phyloP scores from a whole-genome alignment of 352 stramenopile genomes.

The Blastocystis sp. region DNA sequence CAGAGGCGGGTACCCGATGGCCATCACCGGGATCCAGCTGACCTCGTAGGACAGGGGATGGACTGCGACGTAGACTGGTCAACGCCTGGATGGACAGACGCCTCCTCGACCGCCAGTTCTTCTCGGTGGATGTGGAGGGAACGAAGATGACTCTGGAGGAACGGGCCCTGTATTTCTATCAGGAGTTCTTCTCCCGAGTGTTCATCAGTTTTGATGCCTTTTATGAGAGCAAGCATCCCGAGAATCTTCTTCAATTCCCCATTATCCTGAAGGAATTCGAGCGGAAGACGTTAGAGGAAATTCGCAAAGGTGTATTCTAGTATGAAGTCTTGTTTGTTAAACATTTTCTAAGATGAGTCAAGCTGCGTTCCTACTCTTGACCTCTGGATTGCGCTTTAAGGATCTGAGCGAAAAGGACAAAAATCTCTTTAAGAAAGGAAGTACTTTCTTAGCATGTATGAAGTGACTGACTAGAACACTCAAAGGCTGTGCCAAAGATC shows the following conservation, averaged over 20 bases:
- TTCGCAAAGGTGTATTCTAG: slow-evolving; percentile 8
- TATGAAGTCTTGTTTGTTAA: slow-evolving; percentile 12
- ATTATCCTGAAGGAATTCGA: slow-evolving; percentile 60
- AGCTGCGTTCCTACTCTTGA: slow-evolving; percentile 24
- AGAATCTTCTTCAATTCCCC: slow-evolving; percentile 58
- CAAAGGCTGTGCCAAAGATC: neutral
- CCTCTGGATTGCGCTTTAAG: slow-evolving; percentile 7
- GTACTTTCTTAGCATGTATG: neutral
- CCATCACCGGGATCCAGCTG: slow-evolving; percentile 55
- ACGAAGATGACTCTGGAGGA: slow-evolving; percentile 35
- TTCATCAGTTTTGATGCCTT: slow-evolving; percentile 48
- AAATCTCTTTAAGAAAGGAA: slow-evolving; percentile 17
- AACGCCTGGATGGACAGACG: slow-evolving; percentile 5
- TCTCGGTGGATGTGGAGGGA: slow-evolving; percentile 36
- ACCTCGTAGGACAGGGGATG: neutral
- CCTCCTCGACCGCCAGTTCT: slow-evolving; percentile 48
- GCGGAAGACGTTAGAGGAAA: neutral
- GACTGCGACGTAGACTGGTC: neutral
- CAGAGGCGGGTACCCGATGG: slow-evolving; percentile 43
- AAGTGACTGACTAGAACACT: neutral
- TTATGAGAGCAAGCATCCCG: slow-evolving; percentile 40
- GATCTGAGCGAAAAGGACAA: neutral
- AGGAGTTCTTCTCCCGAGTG: slow-evolving; percentile 47
- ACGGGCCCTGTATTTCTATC: slow-evolving; percentile 47
- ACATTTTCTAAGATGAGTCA: slow-evolving; percentile 48